Evolutionary conservation across 2,329 filamentous ascomycete species (phyloP).

Genomic region (Monosporascus sp.): DNA sequence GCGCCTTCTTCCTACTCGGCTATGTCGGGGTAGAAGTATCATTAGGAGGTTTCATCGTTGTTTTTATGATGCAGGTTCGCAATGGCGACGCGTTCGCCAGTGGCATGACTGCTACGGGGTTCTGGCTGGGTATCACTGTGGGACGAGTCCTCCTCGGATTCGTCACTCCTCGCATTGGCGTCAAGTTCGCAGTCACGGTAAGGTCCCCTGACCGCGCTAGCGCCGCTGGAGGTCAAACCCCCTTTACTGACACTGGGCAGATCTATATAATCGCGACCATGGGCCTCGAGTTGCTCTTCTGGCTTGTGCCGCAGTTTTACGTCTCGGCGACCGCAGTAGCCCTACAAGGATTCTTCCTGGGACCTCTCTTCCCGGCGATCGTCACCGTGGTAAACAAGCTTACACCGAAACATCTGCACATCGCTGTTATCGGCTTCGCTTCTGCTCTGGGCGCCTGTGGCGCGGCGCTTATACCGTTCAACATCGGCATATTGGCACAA

Average conservation of each 20-base stretch:
- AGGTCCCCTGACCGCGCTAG: neutral
- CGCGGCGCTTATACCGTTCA: constrained; percentile 61
- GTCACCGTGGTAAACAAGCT: constrained; percentile 64
- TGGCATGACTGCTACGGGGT: constrained; percentile 72
- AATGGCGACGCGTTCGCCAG: constrained; percentile 61
- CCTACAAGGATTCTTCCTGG: constrained; percentile 73
- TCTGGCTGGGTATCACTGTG: constrained; percentile 74
- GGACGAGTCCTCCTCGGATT: constrained; percentile 68
- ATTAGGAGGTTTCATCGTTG: constrained; percentile 76
- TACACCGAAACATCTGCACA: constrained; percentile 68
- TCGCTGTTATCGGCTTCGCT: constrained; percentile 70
- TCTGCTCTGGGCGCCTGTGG: constrained; percentile 70
- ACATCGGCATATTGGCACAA: constrained; percentile 60
- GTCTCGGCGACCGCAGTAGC: constrained; percentile 67
- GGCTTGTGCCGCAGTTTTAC: constrained; percentile 74
- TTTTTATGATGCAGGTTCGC: constrained; percentile 74
- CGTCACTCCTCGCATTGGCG: constrained; percentile 64
- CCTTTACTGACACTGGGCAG: constrained; percentile 8
- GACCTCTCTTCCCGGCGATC: constrained; percentile 69
- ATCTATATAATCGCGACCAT: constrained; percentile 62
- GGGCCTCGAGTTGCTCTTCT: constrained; percentile 66
- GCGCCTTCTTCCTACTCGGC: constrained; percentile 64
- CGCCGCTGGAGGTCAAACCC: too few species aligned
- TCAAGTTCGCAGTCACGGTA: constrained; percentile 55
- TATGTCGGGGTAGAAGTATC: constrained; percentile 75